phyloP scores from a whole-genome alignment of 345 rosid species.

The Gynandropsis gynandra region DNA sequence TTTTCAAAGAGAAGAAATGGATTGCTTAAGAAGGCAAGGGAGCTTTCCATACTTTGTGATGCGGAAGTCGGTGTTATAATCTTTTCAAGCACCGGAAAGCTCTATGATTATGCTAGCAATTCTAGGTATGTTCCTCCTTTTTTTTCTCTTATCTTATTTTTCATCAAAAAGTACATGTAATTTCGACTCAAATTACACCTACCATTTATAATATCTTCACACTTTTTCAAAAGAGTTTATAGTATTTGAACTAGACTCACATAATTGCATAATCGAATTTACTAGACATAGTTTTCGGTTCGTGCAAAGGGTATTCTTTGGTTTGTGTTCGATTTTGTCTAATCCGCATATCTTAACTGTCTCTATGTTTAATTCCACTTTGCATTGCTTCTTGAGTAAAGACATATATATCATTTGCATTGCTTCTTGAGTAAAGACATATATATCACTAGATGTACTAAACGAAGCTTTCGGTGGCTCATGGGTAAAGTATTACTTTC shows the following conservation, averaged over 20 bases:
- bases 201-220: no score
- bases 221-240: no score
- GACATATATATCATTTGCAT: neutral
- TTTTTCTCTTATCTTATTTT: neutral
- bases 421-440: neutral
- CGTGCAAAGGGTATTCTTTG: neutral
- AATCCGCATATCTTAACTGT: neutral
- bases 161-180: no score
- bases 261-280: neutral
- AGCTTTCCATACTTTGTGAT: constrained; percentile 5
- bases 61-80: constrained; percentile 6
- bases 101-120: constrained; percentile 5
- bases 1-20: constrained; percentile 8
- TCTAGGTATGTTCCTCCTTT: neutral
- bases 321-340: neutral
- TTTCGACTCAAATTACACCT: no score
- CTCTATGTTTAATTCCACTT: neutral
- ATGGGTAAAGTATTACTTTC: no score
- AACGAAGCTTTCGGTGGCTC: no score
- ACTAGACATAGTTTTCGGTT: no score
- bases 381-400: neutral
- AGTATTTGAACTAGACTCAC: no score
- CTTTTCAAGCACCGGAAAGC: constrained; percentile 2
- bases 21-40: constrained; percentile 2
- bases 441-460: neutral